Evolutionary conservation across 768 basidiomycete species (phyloP).

Genomic region (Nidula microcarpa): DNA sequence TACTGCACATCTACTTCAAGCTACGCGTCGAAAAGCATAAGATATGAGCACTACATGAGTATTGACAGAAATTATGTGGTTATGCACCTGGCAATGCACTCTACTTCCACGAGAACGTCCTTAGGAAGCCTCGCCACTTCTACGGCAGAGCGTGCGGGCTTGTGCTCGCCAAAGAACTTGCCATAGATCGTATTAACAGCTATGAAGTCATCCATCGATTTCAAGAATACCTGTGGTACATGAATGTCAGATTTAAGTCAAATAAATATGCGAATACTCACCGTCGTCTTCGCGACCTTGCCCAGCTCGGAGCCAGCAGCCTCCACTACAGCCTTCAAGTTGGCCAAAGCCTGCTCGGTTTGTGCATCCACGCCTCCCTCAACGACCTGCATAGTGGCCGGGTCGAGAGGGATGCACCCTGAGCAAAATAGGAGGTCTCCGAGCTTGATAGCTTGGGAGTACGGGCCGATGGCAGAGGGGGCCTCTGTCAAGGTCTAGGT

Average conservation of each 20-base stretch:
- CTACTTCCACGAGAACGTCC: slow-evolving; percentile 90
- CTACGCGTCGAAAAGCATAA: slow-evolving; percentile 9
- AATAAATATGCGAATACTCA: slow-evolving; percentile 26
- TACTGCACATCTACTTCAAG: slow-evolving; percentile 23
- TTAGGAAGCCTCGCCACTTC: slow-evolving; percentile 88
- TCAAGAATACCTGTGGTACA: slow-evolving; percentile 74
- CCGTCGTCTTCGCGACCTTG: slow-evolving; percentile 90
- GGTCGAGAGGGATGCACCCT: slow-evolving; percentile 84
- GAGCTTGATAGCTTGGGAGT: slow-evolving; percentile 82
- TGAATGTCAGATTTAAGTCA: background rate
- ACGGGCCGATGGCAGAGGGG: slow-evolving; percentile 80
- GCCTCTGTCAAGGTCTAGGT: slow-evolving; percentile 44
- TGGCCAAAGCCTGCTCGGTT: slow-evolving; percentile 80
- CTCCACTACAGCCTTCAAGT: slow-evolving; percentile 80
- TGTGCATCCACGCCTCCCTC: slow-evolving; percentile 75
- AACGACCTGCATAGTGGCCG: slow-evolving; percentile 67
- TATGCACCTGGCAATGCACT: slow-evolving; percentile 76
- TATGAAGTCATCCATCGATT: slow-evolving; percentile 88
- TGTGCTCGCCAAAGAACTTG: slow-evolving; percentile 84
- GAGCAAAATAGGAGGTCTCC: slow-evolving; percentile 87
- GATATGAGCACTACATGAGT: background rate
- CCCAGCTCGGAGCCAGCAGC: slow-evolving; percentile 75
- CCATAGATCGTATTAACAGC: slow-evolving; percentile 81
- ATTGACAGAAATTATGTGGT: background rate
- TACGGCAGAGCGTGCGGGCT: slow-evolving; percentile 90